Evolutionary conservation across 495 filamentous ascomycete species (phyloP).

Genomic region (Pyrenopolyporus hunteri): DNA sequence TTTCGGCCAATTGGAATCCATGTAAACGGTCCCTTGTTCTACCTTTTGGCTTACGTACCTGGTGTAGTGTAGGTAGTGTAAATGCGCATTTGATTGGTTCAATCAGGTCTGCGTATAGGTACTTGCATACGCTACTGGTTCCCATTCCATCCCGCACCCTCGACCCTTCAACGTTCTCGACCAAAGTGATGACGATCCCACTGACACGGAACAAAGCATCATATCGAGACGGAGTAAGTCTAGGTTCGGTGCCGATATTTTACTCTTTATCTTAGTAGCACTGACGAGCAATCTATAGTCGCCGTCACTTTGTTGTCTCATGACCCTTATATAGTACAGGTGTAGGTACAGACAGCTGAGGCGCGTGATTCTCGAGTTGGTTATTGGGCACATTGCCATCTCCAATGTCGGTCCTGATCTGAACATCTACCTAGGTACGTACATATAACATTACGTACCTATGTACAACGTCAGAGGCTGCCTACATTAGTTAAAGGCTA

Average conservation of each 20-base stretch:
- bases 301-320: conserved; percentile 6
- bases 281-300: background rate
- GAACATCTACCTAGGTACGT: background rate
- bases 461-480: no score
- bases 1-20: conserved; percentile 16
- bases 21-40: background rate
- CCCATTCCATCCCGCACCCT: no score
- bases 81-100: conserved; percentile 10
- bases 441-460: background rate
- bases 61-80: no score
- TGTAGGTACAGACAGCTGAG: no score
- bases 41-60: no score
- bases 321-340: conserved; percentile 6
- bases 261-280: conserved; percentile 10
- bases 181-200: conserved; percentile 17
- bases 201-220: conserved; percentile 15
- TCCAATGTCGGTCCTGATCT: background rate
- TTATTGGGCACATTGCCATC: background rate
- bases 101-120: no score
- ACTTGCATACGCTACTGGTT: no score
- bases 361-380: background rate
- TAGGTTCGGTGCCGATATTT: background rate
- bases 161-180: background rate
- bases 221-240: conserved; percentile 1
- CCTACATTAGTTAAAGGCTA: no score